Base-by-base conservation (phyloP, 1,139 yeast genomes). In the Suhomyces bokatorum region DNA sequence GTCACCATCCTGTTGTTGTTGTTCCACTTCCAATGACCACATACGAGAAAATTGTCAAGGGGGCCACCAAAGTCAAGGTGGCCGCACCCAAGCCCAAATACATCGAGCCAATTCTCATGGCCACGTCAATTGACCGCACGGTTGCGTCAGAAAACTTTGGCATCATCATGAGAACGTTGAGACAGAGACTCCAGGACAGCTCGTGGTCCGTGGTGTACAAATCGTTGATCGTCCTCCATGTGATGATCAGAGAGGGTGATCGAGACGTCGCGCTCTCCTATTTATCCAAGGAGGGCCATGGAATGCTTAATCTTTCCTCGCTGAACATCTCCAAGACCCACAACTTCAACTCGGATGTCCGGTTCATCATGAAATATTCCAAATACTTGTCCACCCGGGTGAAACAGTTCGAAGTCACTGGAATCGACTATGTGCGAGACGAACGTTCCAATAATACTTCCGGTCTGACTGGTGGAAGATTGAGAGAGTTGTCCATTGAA, bases 11-110 rank as follows among this genome's bases (percentile, higher is more conserved):
- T 31, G 27, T 13, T 12, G 14, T 13, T 12, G 14, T 22, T 24
- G 15, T n/a, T 34, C 15, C 20, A 9, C 26, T 13, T 26, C 29
- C 17, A 8, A 74, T 74, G 78, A 72, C 77, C 26, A 75, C 78
- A 6, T 73, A 72, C 53, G 77, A 71, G 48, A 70, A 73, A 56
- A 69, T 72, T 39, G 77, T 72, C 45, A 69, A 74, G 56, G 78
- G 78, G 16, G 78, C 79, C 52, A 75, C 79, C 49, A 73, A 72
- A 53, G 69, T 72, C 44, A 70, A 83, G 78, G 81, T 90, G 69
- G 98, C 99, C n/a, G 97, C 98, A 24, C 99, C 99, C 13, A 93
- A 93, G 68, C 86, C 95, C 36, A 93, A 95, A 63, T 95, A 93
- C 62, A 85, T 91, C 45, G 97, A 90, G 66, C 98, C 98, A 1